Base-by-base conservation (phyloP, 1,139 yeast species). In the Saccharomyces hybrid region DNA sequence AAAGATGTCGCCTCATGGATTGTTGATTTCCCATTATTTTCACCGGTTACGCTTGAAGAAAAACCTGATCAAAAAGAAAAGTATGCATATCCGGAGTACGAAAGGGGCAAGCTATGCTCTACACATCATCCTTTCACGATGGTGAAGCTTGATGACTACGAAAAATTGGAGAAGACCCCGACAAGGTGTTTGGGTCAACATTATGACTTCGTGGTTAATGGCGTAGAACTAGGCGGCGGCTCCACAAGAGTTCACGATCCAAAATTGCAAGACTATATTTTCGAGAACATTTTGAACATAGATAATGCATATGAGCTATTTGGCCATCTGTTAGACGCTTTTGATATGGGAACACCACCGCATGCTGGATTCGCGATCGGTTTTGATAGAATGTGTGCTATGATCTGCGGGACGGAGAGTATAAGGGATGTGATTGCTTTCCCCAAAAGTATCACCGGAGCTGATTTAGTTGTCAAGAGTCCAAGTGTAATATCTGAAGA, bases 51-150 rank as follows among this genome's bases (percentile, higher is more conserved):
- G 55, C 58, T 66, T 0, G 66, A 67, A 13, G 54, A 62, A 0
- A 54, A 56, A 1, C 41, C 54, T 7, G 44, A 7, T 41, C 47
- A 52, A 23, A 51, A 51, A 14, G 48, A 58, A 3, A 72, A 65
- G 9, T 60, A 56, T 5, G 73, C 67, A 2, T 89, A 82, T 63
- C 97, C 98, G 1, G 59, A 55, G 1, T 91, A 88, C 66, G 79
- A 82, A 61, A 68, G 63, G 41, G 55, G 65, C 1, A 64, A 68
- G 4, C 78, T 76, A 52, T 83, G 80, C 51, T 81, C 98, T 0
- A 91, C 97, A 0, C 99, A 93, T 68, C 99, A 93, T 68, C 99
- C 99, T 5, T 93, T 93, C 71, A 93, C 99, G 0, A 93, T 93
- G 97, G 88, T 86, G 1, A 79, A 84, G 50, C 64, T 81, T 1